Percentiles rank a stretch among this genome's conserved stretches.
These are phyloP conservation scores for Solanum infundibuliforme DNA, from an alignment of 257 asterid genomes.

Conservation along the genomic window DNA sequence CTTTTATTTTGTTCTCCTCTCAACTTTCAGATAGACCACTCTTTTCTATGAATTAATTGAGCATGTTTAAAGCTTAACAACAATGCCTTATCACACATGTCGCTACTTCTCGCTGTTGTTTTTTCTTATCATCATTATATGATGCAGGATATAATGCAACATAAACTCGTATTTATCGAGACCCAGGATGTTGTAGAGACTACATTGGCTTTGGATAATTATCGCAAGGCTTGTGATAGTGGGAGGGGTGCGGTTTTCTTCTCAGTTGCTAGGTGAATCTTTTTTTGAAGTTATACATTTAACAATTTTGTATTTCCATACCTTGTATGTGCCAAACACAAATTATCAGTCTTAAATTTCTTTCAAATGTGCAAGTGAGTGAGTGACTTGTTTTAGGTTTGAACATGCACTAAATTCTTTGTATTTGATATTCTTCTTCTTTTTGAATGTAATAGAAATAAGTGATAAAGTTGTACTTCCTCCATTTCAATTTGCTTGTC, in stretches of 20 bases:
- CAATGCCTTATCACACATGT: background rate
- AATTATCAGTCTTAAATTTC: background rate
- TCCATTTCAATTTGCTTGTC: background rate
- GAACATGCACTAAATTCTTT: background rate
- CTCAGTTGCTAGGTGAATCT: slow-evolving; percentile 88
- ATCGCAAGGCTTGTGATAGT: slow-evolving; percentile 96
- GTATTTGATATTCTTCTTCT: background rate
- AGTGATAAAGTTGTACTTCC: background rate
- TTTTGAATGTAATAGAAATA: background rate
- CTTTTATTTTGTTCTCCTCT: background rate
- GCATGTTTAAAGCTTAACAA: background rate
- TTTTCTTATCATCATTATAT: background rate
- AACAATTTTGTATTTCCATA: background rate
- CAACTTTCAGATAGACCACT: background rate
- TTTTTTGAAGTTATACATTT: background rate
- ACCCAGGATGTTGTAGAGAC: slow-evolving; percentile 99
- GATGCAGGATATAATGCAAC: slow-evolving; percentile 95
- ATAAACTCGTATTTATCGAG: slow-evolving; percentile 94
- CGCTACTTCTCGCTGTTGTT: background rate
- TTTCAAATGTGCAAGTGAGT: background rate
- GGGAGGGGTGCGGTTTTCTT: slow-evolving; percentile 99
- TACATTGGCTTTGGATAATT: slow-evolving; percentile 90
- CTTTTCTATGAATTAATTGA: background rate
- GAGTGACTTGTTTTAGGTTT: background rate
- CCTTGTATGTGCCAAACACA: background rate